These are phyloP conservation scores for Dactylellina leptospora DNA, from an alignment of 2,329 filamentous ascomycete genomes.

Conservation along the genomic window DNA sequence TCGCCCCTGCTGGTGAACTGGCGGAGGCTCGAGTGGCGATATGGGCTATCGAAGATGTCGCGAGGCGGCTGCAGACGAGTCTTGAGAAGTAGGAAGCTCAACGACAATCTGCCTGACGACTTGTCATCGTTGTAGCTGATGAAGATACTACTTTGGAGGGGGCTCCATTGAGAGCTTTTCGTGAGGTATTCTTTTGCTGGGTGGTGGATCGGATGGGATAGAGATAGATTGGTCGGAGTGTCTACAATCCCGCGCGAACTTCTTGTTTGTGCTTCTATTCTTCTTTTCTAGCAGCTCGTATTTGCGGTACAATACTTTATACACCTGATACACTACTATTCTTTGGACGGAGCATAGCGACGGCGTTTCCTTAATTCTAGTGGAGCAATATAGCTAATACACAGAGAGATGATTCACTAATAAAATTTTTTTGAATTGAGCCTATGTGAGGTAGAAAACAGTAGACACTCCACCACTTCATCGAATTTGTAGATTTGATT, in stretches of 20 bases:
- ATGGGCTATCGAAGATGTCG: constrained; percentile 57
- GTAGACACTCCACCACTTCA: too few species aligned
- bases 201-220: not conserved
- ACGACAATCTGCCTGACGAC: too few species aligned
- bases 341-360: constrained; percentile 25
- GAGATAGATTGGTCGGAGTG: not conserved
- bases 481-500: too few species aligned
- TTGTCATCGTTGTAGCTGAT: too few species aligned
- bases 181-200: not conserved
- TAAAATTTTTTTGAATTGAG: too few species aligned
- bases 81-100: constrained; percentile 36
- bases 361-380: constrained; percentile 13
- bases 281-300: not conserved
- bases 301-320: too few species aligned
- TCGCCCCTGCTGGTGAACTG: constrained; percentile 55
- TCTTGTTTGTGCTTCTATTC: not conserved
- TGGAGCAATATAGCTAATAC: too few species aligned
- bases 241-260: not conserved
- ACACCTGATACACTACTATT: not conserved
- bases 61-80: constrained; percentile 43
- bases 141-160: too few species aligned
- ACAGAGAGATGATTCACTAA: too few species aligned
- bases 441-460: too few species aligned
- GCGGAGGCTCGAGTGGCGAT: constrained; percentile 57
- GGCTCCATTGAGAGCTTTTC: too few species aligned